phyloP scores from a whole-genome alignment of 2,329 filamentous ascomycete genomes.

The Colletotrichum navitas region DNA sequence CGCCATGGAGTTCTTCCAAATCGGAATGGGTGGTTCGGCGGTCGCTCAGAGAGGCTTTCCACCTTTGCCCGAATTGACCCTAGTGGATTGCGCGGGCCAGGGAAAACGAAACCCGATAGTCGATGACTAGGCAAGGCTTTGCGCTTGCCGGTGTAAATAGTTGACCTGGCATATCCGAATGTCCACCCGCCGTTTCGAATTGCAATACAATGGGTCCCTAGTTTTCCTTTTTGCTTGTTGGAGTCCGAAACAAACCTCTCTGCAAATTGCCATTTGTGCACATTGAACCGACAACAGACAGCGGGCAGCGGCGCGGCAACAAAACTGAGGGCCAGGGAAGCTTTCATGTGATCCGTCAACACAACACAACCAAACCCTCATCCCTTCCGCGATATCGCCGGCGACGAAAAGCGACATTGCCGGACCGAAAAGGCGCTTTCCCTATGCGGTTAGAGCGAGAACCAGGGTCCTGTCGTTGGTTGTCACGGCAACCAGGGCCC shows the following conservation, averaged over 20 bases:
- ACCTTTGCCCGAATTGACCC: not conserved
- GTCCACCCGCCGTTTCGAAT: not conserved
- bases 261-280: not conserved
- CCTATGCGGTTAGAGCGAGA: slow-evolving; percentile 22
- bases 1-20: not conserved
- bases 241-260: not conserved
- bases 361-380: slow-evolving; percentile 13
- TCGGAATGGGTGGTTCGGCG: not conserved
- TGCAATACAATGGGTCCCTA: slow-evolving; percentile 4
- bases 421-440: slow-evolving; percentile 21
- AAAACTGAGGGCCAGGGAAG: not conserved
- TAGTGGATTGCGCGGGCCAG: not conserved
- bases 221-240: not conserved
- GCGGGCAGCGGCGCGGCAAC: not conserved
- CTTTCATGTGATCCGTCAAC: slow-evolving; percentile 32
- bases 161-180: not conserved
- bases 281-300: slow-evolving; percentile 15
- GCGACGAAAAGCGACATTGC: slow-evolving; percentile 18
- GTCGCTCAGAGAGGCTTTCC: not conserved
- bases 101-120: no score
- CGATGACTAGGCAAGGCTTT: no score
- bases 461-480: slow-evolving; percentile 27
- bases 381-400: slow-evolving; percentile 1
- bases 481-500: slow-evolving; percentile 28
- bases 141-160: not conserved